A percentile compares a stretch with the other conserved stretches of the same genome.
phyloP scores from a whole-genome alignment of 768 basidiomycete species.

The Amanita muscaria region DNA sequence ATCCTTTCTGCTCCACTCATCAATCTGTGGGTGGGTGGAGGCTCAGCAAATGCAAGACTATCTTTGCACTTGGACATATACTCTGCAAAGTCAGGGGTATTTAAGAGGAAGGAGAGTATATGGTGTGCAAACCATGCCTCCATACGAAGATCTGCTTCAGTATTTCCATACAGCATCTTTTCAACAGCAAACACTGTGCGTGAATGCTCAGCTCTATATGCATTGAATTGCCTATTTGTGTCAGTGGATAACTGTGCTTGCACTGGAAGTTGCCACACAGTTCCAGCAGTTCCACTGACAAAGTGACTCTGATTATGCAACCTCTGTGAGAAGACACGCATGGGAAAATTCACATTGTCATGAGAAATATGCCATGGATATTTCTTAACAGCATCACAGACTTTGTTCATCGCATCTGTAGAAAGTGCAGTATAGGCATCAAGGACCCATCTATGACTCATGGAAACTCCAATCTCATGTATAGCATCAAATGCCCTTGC shows the following conservation, averaged over 20 bases:
- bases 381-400: constrained; percentile 9
- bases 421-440: constrained; percentile 20
- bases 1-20: not conserved
- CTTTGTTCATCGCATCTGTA: constrained; percentile 12
- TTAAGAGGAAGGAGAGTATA: too few species aligned
- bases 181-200: too few species aligned
- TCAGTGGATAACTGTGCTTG: constrained; percentile 11
- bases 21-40: too few species aligned
- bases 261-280: constrained; percentile 22
- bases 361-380: not conserved
- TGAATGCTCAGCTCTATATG: too few species aligned
- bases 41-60: too few species aligned
- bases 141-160: too few species aligned
- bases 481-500: constrained; percentile 30
- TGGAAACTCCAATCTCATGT: constrained; percentile 26
- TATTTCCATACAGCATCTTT: too few species aligned
- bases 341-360: constrained; percentile 18
- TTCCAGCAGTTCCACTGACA: constrained; percentile 27
- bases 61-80: too few species aligned
- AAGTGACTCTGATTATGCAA: constrained; percentile 28
- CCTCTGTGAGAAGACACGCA: constrained; percentile 28
- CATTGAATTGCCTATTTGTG: not conserved
- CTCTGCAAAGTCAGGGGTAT: too few species aligned
- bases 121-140: too few species aligned
- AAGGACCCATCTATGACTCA: constrained; percentile 32